Evolutionary conservation across 805 yeast genomes (phyloP).

Genomic region (Metschnikowia reukaufii): DNA sequence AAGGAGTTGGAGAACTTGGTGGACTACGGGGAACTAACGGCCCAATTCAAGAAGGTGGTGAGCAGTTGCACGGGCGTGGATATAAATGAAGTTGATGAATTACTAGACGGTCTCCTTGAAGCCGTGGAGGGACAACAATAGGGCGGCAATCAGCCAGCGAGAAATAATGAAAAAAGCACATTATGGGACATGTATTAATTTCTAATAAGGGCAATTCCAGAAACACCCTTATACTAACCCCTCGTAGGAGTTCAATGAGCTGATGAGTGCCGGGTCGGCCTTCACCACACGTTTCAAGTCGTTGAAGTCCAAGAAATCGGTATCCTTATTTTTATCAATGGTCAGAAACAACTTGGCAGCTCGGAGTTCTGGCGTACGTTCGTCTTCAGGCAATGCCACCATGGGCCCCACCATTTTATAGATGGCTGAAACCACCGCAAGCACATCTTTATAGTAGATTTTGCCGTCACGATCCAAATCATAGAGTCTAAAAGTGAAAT

Average conservation of each 20-base stretch:
- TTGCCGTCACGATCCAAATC: slow-evolving; percentile 80
- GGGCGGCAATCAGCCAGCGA: slow-evolving; percentile 47
- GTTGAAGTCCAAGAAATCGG: slow-evolving; percentile 63
- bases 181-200: slow-evolving; percentile 78
- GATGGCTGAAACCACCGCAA: slow-evolving; percentile 75
- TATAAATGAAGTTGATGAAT: slow-evolving; percentile 72
- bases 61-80: slow-evolving; percentile 88
- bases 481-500: slow-evolving; percentile 87
- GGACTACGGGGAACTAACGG: slow-evolving; percentile 42
- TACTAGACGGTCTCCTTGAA: slow-evolving; percentile 79
- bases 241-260: slow-evolving; percentile 76
- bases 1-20: slow-evolving; percentile 52
- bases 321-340: slow-evolving; percentile 70
- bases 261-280: slow-evolving; percentile 71
- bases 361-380: slow-evolving; percentile 85
- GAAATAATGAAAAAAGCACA: slow-evolving; percentile 67
- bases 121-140: slow-evolving; percentile 76
- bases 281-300: slow-evolving; percentile 84
- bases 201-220: slow-evolving; percentile 60
- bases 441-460: slow-evolving; percentile 74
- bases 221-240: slow-evolving; percentile 59
- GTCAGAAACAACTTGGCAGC: slow-evolving; percentile 75
- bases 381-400: slow-evolving; percentile 87
- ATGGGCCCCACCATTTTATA: slow-evolving; percentile 95
- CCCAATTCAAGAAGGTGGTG: slow-evolving; percentile 83